phyloP scores from a whole-genome alignment of 2,329 filamentous ascomycete species.

The Fusarium pininemorale region DNA sequence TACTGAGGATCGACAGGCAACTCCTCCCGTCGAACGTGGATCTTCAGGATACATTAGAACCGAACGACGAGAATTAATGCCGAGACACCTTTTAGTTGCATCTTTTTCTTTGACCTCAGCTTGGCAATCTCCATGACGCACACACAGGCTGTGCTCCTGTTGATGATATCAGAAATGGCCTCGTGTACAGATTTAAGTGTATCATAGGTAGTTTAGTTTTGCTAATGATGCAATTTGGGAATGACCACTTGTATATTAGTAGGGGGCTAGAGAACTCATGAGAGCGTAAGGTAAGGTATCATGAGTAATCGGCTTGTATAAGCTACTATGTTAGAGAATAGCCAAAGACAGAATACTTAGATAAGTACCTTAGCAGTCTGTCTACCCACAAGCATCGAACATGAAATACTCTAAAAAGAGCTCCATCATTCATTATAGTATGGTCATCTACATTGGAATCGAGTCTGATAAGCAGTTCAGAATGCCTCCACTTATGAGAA shows the following conservation, averaged over 20 bases:
- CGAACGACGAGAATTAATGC: background rate
- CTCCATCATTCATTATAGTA: background rate
- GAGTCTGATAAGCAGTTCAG: background rate
- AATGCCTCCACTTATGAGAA: background rate
- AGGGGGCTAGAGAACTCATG: background rate
- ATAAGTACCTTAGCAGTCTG: background rate
- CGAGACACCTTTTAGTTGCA: background rate
- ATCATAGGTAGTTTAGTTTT: background rate
- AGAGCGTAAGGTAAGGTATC: background rate
- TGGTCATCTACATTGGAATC: background rate
- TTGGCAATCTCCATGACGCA: conserved; percentile 17
- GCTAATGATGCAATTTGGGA: background rate
- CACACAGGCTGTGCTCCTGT: background rate
- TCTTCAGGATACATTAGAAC: background rate
- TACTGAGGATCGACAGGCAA: background rate
- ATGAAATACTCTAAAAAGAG: background rate
- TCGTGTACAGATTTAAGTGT: background rate
- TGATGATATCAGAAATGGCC: background rate
- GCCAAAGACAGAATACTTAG: background rate
- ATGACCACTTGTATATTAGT: background rate
- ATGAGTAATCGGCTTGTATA: background rate
- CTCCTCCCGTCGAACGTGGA: background rate
- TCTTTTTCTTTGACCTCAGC: conserved; percentile 4
- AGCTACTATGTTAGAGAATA: background rate
- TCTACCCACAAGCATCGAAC: background rate